Evolutionary conservation across 2,329 filamentous ascomycete species (phyloP).

Genomic region (Claviceps cyperi): DNA sequence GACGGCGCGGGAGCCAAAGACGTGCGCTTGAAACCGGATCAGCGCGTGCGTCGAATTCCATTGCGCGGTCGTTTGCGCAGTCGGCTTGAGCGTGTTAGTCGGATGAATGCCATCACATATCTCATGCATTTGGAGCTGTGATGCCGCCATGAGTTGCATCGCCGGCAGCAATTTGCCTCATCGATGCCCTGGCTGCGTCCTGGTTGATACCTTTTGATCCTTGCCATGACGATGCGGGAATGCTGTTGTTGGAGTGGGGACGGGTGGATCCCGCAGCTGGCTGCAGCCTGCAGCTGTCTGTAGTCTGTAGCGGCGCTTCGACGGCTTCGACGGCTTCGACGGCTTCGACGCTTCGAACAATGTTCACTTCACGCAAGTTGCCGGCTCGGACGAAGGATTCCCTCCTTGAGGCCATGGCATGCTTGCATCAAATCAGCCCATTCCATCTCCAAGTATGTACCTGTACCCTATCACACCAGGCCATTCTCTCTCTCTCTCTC

Average conservation of each 20-base stretch:
- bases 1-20: too few relatives aligned
- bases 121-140: too few relatives aligned
- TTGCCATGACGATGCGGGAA: too few relatives aligned
- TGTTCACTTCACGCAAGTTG: neutral
- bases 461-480: neutral
- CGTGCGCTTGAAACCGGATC: too few relatives aligned
- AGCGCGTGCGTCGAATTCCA: too few relatives aligned
- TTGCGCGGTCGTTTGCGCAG: neutral
- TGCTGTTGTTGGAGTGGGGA: neutral
- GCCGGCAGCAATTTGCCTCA: too few relatives aligned
- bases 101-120: too few relatives aligned
- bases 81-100: neutral
- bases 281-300: neutral
- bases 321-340: neutral
- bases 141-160: too few relatives aligned
- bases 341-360: neutral
- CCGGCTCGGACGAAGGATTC: conserved; percentile 1
- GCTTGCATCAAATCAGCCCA: neutral
- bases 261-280: neutral
- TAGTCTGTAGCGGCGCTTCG: too few relatives aligned
- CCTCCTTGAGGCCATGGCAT: neutral
- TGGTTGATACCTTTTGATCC: too few relatives aligned
- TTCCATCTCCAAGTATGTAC: too few relatives aligned
- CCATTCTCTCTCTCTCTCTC: neutral
- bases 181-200: too few relatives aligned